Base-by-base conservation (phyloP, 2,329 filamentous ascomycete species). In the Nigrospora sphaerica region DNA sequence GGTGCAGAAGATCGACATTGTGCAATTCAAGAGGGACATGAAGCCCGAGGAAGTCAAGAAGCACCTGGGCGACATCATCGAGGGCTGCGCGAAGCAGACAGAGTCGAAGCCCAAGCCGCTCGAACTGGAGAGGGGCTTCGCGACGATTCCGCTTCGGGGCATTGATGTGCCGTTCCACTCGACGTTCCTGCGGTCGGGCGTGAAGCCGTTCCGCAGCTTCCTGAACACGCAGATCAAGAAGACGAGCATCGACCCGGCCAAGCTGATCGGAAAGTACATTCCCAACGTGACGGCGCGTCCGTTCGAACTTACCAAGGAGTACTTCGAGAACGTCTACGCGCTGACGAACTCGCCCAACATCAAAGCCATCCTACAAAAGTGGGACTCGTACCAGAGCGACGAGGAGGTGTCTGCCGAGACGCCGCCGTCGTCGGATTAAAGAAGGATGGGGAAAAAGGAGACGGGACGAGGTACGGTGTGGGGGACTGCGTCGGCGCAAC, bases 141-240 rank as follows among this genome's bases (percentile, higher is more conserved):
- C 93, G 38, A 97, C 92, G 19, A 97, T 98, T 57, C 93, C 95
- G 38, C 86, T 98, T 54, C 88, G 86, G 62, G 95, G 95, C 53
- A 98, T 98, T 58, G 93, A 98, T 60, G 95, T 97, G 63, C 93
- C 93, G 39, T 98, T 98, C 88, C 93, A 98, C 78, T 93, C 87
- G 58, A 98, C 93, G 16, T 98, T 98, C 78, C 73, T 98, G 71
- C 88, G 95, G 46, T 95, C 90, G 35, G 95, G 93, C 60, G 93
- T 98, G 68, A 98, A 98, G 78, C 93, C 95, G 40, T 98, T 98
- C 89, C 82, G 93, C 56, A 92, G 85, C 39, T 98, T 98, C 81
- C 70, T 98, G 64, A 85, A 97, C 59, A 98, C 97, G 87, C 98
- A 98, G 81, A 97, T 98, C 74, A 90, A 97, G 79, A 95, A 95